Conservation (phyloP, 768 basidiomycete species). For the Strobilomyces confusus region DNA sequence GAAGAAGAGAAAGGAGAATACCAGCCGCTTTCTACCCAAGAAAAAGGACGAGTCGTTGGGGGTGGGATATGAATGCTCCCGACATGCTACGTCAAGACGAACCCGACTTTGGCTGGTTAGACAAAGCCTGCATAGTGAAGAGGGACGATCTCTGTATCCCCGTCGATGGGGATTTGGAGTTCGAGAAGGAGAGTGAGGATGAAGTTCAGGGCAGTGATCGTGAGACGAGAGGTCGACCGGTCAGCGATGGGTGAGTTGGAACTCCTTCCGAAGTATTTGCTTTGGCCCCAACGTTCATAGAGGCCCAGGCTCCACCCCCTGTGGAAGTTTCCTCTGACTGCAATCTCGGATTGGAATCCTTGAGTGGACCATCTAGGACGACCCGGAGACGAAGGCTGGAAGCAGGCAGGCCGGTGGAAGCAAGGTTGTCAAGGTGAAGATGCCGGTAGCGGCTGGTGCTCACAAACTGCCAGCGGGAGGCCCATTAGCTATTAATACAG, state of each 20-base stretch:
- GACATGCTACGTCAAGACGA: slow-evolving; percentile 14
- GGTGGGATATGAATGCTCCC: slow-evolving; percentile 26
- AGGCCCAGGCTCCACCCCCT: not conserved
- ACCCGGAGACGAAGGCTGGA: slow-evolving; percentile 11
- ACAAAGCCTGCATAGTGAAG: slow-evolving; percentile 26
- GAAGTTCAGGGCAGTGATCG: slow-evolving; percentile 7
- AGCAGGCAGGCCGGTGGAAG: slow-evolving; percentile 12
- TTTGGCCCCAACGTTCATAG: slow-evolving; percentile 3
- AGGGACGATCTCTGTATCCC: slow-evolving; percentile 22
- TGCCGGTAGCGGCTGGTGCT: not conserved
- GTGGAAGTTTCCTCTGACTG: slow-evolving; percentile 21
- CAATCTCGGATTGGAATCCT: slow-evolving; percentile 16
- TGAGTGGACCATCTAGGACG: slow-evolving; percentile 2
- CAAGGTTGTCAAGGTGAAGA: slow-evolving; percentile 25
- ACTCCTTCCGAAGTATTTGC: not conserved
- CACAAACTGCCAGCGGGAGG: not conserved
- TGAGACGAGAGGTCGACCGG: slow-evolving; percentile 2
- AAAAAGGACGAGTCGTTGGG: slow-evolving; percentile 29
- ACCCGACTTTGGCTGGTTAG: slow-evolving; percentile 24
- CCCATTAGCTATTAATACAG: slow-evolving; percentile 20
- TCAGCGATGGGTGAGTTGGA: slow-evolving; percentile 7
- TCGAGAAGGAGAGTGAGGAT: slow-evolving; percentile 18
- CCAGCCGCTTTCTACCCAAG: slow-evolving; percentile 1
- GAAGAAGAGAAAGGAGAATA: slow-evolving; percentile 23
- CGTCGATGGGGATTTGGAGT: slow-evolving; percentile 11